These are phyloP conservation scores for Aspergillus quadricinctus DNA, from an alignment of 2,329 filamentous ascomycete genomes.

Conservation along the genomic window DNA sequence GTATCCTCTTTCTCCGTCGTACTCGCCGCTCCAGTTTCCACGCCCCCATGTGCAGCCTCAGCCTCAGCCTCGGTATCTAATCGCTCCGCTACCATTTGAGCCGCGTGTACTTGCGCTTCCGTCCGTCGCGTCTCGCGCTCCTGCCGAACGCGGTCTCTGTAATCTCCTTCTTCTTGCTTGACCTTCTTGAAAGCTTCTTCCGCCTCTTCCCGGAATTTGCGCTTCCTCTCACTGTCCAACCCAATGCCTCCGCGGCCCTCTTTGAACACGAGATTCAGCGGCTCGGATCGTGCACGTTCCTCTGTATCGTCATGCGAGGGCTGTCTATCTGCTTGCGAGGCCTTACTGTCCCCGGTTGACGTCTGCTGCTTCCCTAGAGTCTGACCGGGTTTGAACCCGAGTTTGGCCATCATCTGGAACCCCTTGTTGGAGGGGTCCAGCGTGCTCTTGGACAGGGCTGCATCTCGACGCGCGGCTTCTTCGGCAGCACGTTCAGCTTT, in stretches of 20 bases:
- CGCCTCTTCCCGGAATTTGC: slow-evolving; percentile 63
- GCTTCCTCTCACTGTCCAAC: slow-evolving; percentile 75
- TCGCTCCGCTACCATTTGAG: slow-evolving; percentile 77
- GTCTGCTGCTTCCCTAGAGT: slow-evolving; percentile 62
- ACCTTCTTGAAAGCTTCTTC: slow-evolving; percentile 56
- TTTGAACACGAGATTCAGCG: slow-evolving; percentile 71
- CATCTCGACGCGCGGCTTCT: slow-evolving; percentile 67
- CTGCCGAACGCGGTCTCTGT: slow-evolving; percentile 64
- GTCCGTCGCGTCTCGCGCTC: slow-evolving; percentile 65
- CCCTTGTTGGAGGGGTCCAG: slow-evolving; percentile 76
- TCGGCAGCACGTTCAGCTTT: slow-evolving; percentile 78
- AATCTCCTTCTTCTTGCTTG: slow-evolving; percentile 65
- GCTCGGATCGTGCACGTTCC: slow-evolving; percentile 58
- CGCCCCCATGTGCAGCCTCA: slow-evolving; percentile 13
- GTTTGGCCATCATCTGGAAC: slow-evolving; percentile 92
- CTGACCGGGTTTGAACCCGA: slow-evolving; percentile 78
- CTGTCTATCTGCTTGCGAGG: background rate
- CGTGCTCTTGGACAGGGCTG: slow-evolving; percentile 69
- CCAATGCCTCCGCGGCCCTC: slow-evolving; percentile 80
- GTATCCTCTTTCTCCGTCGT: slow-evolving; percentile 5
- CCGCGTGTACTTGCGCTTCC: slow-evolving; percentile 68
- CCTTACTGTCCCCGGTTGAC: background rate
- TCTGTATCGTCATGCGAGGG: background rate
- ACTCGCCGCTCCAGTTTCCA: slow-evolving; percentile 6
- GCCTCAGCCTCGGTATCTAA: slow-evolving; percentile 57